Base-by-base conservation (phyloP, 2,329 filamentous ascomycete genomes). In the Thielaviopsis populi region DNA sequence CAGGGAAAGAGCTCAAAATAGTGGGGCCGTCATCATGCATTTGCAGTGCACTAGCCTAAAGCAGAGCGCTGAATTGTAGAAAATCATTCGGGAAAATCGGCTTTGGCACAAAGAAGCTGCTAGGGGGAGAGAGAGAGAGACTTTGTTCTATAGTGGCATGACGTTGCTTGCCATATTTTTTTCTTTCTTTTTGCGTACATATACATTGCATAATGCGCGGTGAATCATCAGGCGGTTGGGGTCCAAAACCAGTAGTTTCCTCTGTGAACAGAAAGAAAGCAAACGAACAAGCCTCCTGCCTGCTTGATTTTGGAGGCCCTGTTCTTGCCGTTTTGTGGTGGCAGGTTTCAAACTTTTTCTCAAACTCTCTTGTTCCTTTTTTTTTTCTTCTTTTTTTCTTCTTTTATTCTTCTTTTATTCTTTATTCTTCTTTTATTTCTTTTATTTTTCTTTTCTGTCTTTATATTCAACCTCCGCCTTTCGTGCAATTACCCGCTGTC, bases 311-410 rank as follows among this genome's bases (percentile, higher is more conserved):
- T 54, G n/a, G 50, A 17, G 50, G 13, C 27, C 24, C 17, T 37
- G 27, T 37, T 54, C 24, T 37, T 50, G 46, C 46, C 46, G 27
- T 50, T 22, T 33, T 19, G 3, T n/a, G 10, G 53, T 33, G 53
- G 53, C 53, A 56, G 53, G 53, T 56, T 56, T 56, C 53, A 56
- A 37, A 56, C 27, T 43, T 33, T 41, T 41, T n/a, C n/a, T n/a
- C n/a, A n/a, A n/a, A n/a, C n/a, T n/a, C 6, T 50, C 46, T 27
- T 13, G 5, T 43, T n/a, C n/a, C 15, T 60, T 60, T 60, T 43
- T 27, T 59, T 15, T 43, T 24, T n/a, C 24, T 50, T 22, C 15
- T 50, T 50, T 22, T 46, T 63, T 53, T 48, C 59, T 27, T 59
- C 42, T 41, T 11, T 19, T 33, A 6, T 54, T 50, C 17, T 61